phyloP scores from a whole-genome alignment of 139 green algal species.

The Asterochloris sp. region DNA sequence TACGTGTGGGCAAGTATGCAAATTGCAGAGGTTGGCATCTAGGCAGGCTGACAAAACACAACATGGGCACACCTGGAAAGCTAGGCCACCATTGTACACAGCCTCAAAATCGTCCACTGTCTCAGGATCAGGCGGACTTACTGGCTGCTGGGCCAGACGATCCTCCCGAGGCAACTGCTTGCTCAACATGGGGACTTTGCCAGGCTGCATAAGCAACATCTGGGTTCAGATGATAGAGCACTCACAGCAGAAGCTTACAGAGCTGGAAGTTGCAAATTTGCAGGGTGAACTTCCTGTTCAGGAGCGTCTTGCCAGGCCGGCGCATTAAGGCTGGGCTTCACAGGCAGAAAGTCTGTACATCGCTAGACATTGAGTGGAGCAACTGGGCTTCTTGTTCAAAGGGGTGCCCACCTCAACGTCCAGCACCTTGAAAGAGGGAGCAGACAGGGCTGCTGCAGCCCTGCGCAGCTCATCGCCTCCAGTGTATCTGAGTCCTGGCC shows the following conservation, averaged over 20 bases:
- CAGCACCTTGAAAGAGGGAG: slow-evolving; percentile 9
- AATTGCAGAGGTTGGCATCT: too few species aligned
- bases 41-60: too few species aligned
- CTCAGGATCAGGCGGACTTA: background rate
- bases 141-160: slow-evolving; percentile 27
- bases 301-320: background rate
- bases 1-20: too few species aligned
- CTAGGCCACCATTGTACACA: slow-evolving; percentile 66
- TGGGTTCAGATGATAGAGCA: background rate
- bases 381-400: background rate
- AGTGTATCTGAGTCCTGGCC: slow-evolving; percentile 18
- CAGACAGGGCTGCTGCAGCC: slow-evolving; percentile 45
- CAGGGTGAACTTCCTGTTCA: background rate
- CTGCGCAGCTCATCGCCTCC: slow-evolving; percentile 57
- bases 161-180: slow-evolving; percentile 19
- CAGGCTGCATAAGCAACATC: background rate
- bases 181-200: slow-evolving; percentile 2
- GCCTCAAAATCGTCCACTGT: slow-evolving; percentile 40
- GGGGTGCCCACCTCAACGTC: background rate
- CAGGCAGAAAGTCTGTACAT: background rate
- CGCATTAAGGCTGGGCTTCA: background rate
- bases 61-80: background rate
- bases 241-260: background rate
- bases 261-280: too few species aligned
- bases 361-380: background rate